Evolutionary conservation across 768 basidiomycete species (phyloP), one percentile per base, ranked within the genome.

Genomic region (Clavaria fumosa): DNA sequence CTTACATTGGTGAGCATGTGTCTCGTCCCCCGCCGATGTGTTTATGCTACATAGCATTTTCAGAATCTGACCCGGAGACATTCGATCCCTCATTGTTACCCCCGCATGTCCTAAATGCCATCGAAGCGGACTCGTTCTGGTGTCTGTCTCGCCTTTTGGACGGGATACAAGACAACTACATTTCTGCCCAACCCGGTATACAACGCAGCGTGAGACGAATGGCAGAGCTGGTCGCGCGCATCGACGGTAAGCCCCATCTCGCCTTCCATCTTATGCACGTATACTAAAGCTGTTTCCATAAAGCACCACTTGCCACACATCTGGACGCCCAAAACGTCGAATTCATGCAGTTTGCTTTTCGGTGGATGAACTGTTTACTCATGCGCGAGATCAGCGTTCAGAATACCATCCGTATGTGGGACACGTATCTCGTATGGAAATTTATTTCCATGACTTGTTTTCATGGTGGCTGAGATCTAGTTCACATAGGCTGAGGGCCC

Each of bases 371-470:
- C 51, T 96, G 95, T 53, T 60, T 99, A 35, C 67, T 97, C 42
- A 96, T 99, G 93, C 71, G 95, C 40, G 95, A 97, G 62, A 84
- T 99, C 46, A 93, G 82, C 47, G 89, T 99, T 34, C 75, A 79
- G 49, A 93, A 96, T 55, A 97, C 93, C 12, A 85, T 96, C 35
- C 72, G 95, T 39, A 97, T 97, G 93, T 99, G 95, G 95, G 95
- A 99, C 55, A 97, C 95, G 9, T 99, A 99, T 57, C 60, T 99
- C 51, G 95, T 97, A 43, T 40, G 85, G 58, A 3, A 3, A 17
- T 14, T 35, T 40, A 20, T n/a, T 12, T 23, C 11, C 11, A 20
- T n/a, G 11, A 4, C 15, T 7, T 3, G 2, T 17, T 6, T 19
- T 34, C 23, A 28, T 10, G 27, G 20, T 7, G 5, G 33, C 26